Percentiles rank a stretch among this genome's conserved stretches.
These are phyloP conservation scores for Scedosporium apiospermum DNA, from an alignment of 2,329 filamentous ascomycete species.

Conservation along the genomic window DNA sequence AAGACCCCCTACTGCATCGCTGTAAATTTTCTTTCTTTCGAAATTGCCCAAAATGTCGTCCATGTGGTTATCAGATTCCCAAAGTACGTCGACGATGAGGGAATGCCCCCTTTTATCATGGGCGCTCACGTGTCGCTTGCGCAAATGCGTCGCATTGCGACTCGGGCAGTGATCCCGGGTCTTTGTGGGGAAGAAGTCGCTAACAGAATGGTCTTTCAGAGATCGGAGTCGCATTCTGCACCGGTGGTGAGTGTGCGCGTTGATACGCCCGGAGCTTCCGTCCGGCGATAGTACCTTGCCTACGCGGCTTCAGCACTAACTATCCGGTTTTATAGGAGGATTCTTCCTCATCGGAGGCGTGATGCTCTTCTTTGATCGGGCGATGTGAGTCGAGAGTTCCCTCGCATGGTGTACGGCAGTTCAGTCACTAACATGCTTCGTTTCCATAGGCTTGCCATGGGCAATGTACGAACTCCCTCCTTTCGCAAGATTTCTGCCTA, in stretches of 20 bases:
- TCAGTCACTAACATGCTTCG: not conserved
- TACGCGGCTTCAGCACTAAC: not conserved
- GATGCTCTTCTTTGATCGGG: constrained; percentile 93
- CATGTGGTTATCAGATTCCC: constrained; percentile 93
- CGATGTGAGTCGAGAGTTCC: constrained; percentile 55
- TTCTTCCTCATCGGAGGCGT: constrained; percentile 94
- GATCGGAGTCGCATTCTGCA: constrained; percentile 95
- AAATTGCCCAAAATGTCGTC: constrained; percentile 54
- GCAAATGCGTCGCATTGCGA: not conserved
- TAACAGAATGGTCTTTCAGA: constrained; percentile 44
- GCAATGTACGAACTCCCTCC: constrained; percentile 57
- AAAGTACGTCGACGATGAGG: constrained; percentile 57
- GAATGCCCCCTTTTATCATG: not conserved
- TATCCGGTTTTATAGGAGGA: constrained; percentile 50
- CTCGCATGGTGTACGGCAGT: not conserved
- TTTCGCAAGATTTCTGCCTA: constrained; percentile 7
- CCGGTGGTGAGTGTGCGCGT: constrained; percentile 63
- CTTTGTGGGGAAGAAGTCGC: not conserved
- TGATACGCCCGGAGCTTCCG: not conserved
- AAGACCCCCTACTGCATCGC: too few species aligned
- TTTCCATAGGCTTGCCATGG: constrained; percentile 75
- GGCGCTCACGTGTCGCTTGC: not conserved
- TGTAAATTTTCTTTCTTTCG: not conserved
- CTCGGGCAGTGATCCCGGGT: not conserved
- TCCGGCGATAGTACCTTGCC: not conserved